Conservation (phyloP, 2,329 filamentous ascomycete species). For the Alternaria alternata region DNA sequence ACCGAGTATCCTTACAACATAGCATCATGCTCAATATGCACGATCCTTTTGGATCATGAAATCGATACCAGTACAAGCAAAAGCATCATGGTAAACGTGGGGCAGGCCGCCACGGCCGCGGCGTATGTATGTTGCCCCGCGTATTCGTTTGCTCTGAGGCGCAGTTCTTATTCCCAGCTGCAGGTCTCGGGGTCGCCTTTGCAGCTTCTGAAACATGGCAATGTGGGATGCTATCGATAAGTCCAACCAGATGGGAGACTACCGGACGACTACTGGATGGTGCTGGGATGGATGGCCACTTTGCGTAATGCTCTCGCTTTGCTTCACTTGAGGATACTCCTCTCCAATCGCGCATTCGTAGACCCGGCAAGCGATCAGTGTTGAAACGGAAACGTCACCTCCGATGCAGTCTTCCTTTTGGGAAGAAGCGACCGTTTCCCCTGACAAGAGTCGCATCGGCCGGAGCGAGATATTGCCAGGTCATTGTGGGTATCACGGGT, state of each 20-base stretch:
- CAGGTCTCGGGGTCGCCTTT: slow-evolving; percentile 35
- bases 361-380: slow-evolving; percentile 23
- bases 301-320: slow-evolving; percentile 36
- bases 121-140: slow-evolving; percentile 30
- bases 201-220: slow-evolving; percentile 46
- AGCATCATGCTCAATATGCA: slow-evolving; percentile 39
- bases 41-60: slow-evolving; percentile 14
- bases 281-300: slow-evolving; percentile 23
- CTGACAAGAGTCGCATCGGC: slow-evolving; percentile 31
- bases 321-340: slow-evolving; percentile 33
- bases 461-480: slow-evolving; percentile 22
- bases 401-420: slow-evolving; percentile 21
- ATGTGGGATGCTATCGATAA: slow-evolving; percentile 46
- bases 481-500: slow-evolving; percentile 8
- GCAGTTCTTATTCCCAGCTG: slow-evolving; percentile 33
- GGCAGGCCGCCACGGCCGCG: slow-evolving; percentile 41
- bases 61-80: slow-evolving; percentile 15
- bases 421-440: slow-evolving; percentile 24
- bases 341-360: slow-evolving; percentile 36
- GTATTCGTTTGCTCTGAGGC: slow-evolving; percentile 40
- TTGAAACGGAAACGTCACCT: slow-evolving; percentile 38
- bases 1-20: slow-evolving; percentile 26
- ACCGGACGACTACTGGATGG: slow-evolving; percentile 33
- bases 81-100: slow-evolving; percentile 20
- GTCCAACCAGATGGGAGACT: slow-evolving; percentile 30